Evolutionary conservation across 75 land plant species (phyloP).

Genomic region (Pseudotsuga menziesii): DNA sequence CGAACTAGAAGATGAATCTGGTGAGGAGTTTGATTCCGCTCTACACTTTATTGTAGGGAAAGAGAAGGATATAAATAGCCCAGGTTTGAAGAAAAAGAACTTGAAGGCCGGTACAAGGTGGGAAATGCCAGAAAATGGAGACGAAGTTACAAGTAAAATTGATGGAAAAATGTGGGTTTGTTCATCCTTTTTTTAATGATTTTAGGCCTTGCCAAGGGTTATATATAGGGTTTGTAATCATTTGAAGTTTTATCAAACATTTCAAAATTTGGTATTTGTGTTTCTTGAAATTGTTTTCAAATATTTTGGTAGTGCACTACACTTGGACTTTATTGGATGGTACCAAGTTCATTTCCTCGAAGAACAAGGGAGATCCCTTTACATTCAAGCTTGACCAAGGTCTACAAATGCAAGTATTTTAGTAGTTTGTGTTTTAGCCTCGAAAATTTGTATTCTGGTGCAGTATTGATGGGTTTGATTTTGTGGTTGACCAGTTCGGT

Average conservation of each 20-base stretch:
- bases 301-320: slow-evolving; percentile 60
- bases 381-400: slow-evolving; percentile 67
- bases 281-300: too few relatives aligned
- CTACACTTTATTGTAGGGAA: slow-evolving; percentile 49
- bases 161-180: too few relatives aligned
- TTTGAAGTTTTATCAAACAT: background rate
- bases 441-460: too few relatives aligned
- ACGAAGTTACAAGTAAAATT: slow-evolving; percentile 49
- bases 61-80: slow-evolving; percentile 34
- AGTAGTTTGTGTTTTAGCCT: too few relatives aligned
- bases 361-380: slow-evolving; percentile 53
- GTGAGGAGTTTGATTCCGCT: slow-evolving; percentile 50
- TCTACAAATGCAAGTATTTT: slow-evolving; percentile 2
- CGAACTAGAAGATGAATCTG: slow-evolving; percentile 40
- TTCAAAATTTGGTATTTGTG: too few relatives aligned
- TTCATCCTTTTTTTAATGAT: too few relatives aligned
- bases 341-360: slow-evolving; percentile 60
- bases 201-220: too few relatives aligned
- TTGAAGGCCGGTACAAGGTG: slow-evolving; percentile 35
- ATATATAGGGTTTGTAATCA: background rate
- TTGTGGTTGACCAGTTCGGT: too few relatives aligned
- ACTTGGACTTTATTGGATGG: slow-evolving; percentile 71
- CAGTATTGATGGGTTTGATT: too few relatives aligned
- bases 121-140: slow-evolving; percentile 46
- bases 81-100: slow-evolving; percentile 56